Base-by-base conservation (phyloP, 108 stramenopile genomes). In the Nitzschia sp. region DNA sequence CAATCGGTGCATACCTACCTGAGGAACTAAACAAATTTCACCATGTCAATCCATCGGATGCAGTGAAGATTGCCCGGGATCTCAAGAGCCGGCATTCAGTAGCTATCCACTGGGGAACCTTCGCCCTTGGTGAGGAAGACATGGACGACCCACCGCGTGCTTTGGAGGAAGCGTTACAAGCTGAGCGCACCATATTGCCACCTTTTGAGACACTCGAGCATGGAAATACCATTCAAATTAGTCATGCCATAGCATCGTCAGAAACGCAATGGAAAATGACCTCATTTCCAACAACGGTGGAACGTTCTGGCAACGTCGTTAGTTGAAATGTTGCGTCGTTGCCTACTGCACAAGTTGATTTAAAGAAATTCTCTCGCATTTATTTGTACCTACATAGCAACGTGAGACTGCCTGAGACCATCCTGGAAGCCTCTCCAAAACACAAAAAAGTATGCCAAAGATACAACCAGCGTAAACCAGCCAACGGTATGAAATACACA, bases 1-100 rank as follows among this genome's bases (percentile, higher is more conserved):
- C 98, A 18, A 96, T 98, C 59, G 98, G 96, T 17, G 98, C 98
- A 0, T 97, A 98, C 72, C 77, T 76, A 62, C 98, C 98, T 15
- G 53, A 74, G 25, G 95, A 84, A 78, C 88, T 97, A 78, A 97
- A 95, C 88, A 72, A 79, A 36, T 81, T 86, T 34, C 70, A 88
- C 35, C 98, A 98, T 66, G 75, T 80, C 55, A 74, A 94, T 80
- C 96, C 98, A 6, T 54, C 66, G 1, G 98, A 96, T 45, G 97
- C 98, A 1, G 82, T 97, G 46, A 60, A 64, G 21, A 91, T 97
- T 13, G 93, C 95, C 70, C 71, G 86, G 56, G 78, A 86, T 11
- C 42, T 91, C 19, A 71, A 77, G 17, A 59, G 78, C 1, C 54
- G 65, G 15, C 85, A 78, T 33, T 83, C 89, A 24, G 83, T 98